Evolutionary conservation across 495 filamentous ascomycete genomes (phyloP).

Genomic region (Podospora pseudocomata): DNA sequence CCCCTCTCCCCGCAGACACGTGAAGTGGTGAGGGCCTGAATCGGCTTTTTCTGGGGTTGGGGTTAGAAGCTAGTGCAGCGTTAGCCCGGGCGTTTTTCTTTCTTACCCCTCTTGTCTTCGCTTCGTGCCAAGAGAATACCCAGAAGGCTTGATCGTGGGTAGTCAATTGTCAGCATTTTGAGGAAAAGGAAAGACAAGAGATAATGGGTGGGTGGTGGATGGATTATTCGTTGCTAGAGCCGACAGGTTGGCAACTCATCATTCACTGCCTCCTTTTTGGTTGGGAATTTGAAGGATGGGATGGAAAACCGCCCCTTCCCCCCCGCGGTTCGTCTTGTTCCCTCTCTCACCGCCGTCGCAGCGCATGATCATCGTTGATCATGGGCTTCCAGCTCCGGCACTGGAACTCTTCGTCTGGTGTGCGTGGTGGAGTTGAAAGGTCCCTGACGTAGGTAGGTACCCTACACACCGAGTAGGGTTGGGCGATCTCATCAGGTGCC

Average conservation of each 20-base stretch:
- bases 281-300: neutral
- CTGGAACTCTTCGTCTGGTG: neutral
- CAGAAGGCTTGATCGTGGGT: conserved; percentile 17
- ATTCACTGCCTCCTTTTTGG: too few species aligned
- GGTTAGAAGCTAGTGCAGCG: neutral
- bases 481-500: neutral
- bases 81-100: neutral
- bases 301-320: neutral
- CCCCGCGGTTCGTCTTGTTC: neutral
- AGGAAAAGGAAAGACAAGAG: neutral
- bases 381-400: neutral
- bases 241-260: neutral
- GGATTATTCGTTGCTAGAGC: neutral
- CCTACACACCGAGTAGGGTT: neutral
- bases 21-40: neutral
- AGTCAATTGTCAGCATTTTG: neutral
- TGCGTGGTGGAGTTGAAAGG: neutral
- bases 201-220: neutral
- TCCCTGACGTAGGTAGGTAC: neutral
- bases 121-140: conserved; percentile 10
- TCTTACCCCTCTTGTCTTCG: neutral
- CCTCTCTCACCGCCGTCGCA: neutral
- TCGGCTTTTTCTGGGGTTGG: neutral
- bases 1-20: neutral
- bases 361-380: neutral